A percentile compares a stretch with the other conserved stretches of the same genome.
phyloP scores from a whole-genome alignment of 768 basidiomycete genomes.

The Lactarius tabidus region DNA sequence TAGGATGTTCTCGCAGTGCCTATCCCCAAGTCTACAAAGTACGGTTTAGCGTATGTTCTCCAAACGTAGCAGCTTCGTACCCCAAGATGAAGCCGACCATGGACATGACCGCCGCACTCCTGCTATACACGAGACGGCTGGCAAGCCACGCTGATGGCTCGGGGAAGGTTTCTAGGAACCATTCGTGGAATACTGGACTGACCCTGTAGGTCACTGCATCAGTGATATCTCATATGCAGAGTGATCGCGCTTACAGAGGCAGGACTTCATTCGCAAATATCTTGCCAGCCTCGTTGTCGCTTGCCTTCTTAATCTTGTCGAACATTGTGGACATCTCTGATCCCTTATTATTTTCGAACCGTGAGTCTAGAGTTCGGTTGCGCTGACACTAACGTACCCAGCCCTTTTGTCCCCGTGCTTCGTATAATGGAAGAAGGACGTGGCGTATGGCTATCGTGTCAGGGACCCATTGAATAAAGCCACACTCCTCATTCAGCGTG shows the following conservation, averaged over 20 bases:
- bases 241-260: slow-evolving; percentile 42
- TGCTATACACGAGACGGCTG: slow-evolving; percentile 77
- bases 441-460: slow-evolving; percentile 82
- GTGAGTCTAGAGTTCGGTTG: background rate
- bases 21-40: slow-evolving; percentile 79
- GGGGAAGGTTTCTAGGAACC: slow-evolving; percentile 96
- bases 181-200: slow-evolving; percentile 90
- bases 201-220: slow-evolving; percentile 40
- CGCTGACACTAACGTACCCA: slow-evolving; percentile 42
- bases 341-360: slow-evolving; percentile 32
- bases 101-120: slow-evolving; percentile 95
- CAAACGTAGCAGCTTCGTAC: slow-evolving; percentile 41
- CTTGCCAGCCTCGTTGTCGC: slow-evolving; percentile 48
- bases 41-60: background rate
- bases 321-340: slow-evolving; percentile 45
- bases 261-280: slow-evolving; percentile 55
- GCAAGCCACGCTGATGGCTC: slow-evolving; percentile 94
- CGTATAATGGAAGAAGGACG: slow-evolving; percentile 67
- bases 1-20: slow-evolving; percentile 95
- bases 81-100: slow-evolving; percentile 98
- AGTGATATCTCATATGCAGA: background rate
- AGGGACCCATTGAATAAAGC: slow-evolving; percentile 97
- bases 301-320: slow-evolving; percentile 46
- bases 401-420: slow-evolving; percentile 40
- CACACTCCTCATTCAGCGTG: slow-evolving; percentile 94